Evolutionary conservation across 2,329 filamentous ascomycete species (phyloP).

Genomic region (Setomelanomma holmii): DNA sequence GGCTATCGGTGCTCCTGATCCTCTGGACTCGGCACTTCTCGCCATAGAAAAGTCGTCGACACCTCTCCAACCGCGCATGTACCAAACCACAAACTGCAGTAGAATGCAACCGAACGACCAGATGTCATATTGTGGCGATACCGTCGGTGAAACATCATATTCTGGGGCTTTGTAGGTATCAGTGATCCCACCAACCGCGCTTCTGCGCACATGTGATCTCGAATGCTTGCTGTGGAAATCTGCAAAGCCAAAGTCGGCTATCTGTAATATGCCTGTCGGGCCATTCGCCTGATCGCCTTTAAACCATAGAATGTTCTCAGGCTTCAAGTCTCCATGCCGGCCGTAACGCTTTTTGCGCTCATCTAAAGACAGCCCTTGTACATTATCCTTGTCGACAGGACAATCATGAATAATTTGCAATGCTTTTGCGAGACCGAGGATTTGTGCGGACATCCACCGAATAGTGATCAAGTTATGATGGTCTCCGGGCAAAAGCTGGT

Average conservation of each 20-base stretch:
- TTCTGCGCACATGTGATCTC: slow-evolving; percentile 18
- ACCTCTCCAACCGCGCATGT: slow-evolving; percentile 17
- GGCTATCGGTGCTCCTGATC: not conserved
- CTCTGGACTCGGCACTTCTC: slow-evolving; percentile 1
- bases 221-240: slow-evolving; percentile 44
- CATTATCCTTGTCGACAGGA: not conserved
- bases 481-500: not conserved
- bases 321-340: slow-evolving; percentile 20
- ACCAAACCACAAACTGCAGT: slow-evolving; percentile 38
- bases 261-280: slow-evolving; percentile 19
- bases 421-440: slow-evolving; percentile 5
- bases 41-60: slow-evolving; percentile 11
- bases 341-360: slow-evolving; percentile 4
- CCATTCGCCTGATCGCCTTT: not conserved
- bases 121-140: slow-evolving; percentile 48
- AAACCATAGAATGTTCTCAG: slow-evolving; percentile 19
- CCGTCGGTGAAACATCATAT: slow-evolving; percentile 28
- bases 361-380: not conserved
- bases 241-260: slow-evolving; percentile 45
- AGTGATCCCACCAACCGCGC: slow-evolving; percentile 7
- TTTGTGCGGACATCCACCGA: slow-evolving; percentile 10
- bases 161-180: slow-evolving; percentile 53
- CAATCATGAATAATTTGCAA: slow-evolving; percentile 12
- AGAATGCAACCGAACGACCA: slow-evolving; percentile 42
- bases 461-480: not conserved